Evolutionary conservation across 495 filamentous ascomycete genomes (phyloP).

Genomic region (Tuber aestivum): DNA sequence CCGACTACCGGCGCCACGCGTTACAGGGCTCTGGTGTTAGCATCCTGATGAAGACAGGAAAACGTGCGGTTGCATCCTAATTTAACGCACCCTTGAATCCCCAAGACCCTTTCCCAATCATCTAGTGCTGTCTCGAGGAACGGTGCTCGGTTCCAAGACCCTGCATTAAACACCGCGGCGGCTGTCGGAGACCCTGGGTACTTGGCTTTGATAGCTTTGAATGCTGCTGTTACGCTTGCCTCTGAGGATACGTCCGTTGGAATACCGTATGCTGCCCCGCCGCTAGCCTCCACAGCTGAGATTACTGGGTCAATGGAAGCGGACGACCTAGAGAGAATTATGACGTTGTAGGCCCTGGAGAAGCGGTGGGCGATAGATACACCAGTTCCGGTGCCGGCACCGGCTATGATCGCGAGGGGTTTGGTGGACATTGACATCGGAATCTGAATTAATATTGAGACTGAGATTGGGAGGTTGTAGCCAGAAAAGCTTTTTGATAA

Average conservation of each 20-base stretch:
- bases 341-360: slow-evolving; percentile 66
- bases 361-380: slow-evolving; percentile 61
- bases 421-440: slow-evolving; percentile 44
- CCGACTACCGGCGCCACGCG: slow-evolving; percentile 49
- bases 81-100: slow-evolving; percentile 56
- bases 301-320: slow-evolving; percentile 63
- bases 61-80: neutral
- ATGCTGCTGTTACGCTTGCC: slow-evolving; percentile 58
- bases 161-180: slow-evolving; percentile 80
- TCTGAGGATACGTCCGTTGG: slow-evolving; percentile 64
- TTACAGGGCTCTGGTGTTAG: slow-evolving; percentile 19
- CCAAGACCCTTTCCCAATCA: slow-evolving; percentile 56
- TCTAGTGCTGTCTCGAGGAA: slow-evolving; percentile 67
- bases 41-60: neutral
- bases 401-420: slow-evolving; percentile 65
- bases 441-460: neutral
- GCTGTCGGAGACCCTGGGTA: slow-evolving; percentile 54
- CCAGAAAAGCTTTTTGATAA: slow-evolving; percentile 1
- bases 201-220: slow-evolving; percentile 59
- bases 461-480: neutral
- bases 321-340: slow-evolving; percentile 65
- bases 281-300: slow-evolving; percentile 61
- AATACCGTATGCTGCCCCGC: slow-evolving; percentile 71
- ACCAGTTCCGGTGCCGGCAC: slow-evolving; percentile 67
- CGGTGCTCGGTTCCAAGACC: slow-evolving; percentile 65